Conservation (phyloP, 768 basidiomycete genomes). For the Crepidotus variabilis region DNA sequence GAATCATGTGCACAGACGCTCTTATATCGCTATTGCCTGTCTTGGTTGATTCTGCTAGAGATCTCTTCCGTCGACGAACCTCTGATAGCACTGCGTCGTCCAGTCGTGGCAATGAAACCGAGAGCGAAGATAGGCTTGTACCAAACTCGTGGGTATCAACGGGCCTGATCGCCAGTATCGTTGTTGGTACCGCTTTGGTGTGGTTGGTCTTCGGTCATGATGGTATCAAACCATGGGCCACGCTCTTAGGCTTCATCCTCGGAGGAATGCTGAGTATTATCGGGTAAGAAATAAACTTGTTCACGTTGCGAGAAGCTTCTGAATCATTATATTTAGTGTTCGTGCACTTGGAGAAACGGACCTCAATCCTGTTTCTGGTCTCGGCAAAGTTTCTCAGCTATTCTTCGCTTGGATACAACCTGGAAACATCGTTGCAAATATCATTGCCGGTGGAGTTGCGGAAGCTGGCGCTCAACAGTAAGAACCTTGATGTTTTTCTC, state of each 20-base stretch:
- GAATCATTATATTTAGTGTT: slow-evolving; percentile 49
- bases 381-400: slow-evolving; percentile 93
- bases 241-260: slow-evolving; percentile 74
- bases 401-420: slow-evolving; percentile 94
- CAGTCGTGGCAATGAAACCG: slow-evolving; percentile 58
- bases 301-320: neutral
- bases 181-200: slow-evolving; percentile 73
- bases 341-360: slow-evolving; percentile 96
- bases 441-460: slow-evolving; percentile 95
- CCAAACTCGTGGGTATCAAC: slow-evolving; percentile 72
- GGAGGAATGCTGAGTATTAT: slow-evolving; percentile 85
- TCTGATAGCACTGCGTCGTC: slow-evolving; percentile 11
- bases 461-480: slow-evolving; percentile 94
- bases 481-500: slow-evolving; percentile 16
- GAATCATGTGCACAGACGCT: slow-evolving; percentile 93
- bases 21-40: slow-evolving; percentile 84
- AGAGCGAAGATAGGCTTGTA: slow-evolving; percentile 77
- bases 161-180: slow-evolving; percentile 61
- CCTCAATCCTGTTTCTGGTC: slow-evolving; percentile 85
- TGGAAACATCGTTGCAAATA: slow-evolving; percentile 94
- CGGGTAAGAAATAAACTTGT: slow-evolving; percentile 40
- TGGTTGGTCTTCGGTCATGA: slow-evolving; percentile 89
- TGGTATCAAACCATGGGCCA: slow-evolving; percentile 95
- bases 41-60: slow-evolving; percentile 43
- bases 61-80: slow-evolving; percentile 24